These are phyloP conservation scores for Nasturtium officinale DNA, from an alignment of 345 rosid species.

Conservation along the genomic window DNA sequence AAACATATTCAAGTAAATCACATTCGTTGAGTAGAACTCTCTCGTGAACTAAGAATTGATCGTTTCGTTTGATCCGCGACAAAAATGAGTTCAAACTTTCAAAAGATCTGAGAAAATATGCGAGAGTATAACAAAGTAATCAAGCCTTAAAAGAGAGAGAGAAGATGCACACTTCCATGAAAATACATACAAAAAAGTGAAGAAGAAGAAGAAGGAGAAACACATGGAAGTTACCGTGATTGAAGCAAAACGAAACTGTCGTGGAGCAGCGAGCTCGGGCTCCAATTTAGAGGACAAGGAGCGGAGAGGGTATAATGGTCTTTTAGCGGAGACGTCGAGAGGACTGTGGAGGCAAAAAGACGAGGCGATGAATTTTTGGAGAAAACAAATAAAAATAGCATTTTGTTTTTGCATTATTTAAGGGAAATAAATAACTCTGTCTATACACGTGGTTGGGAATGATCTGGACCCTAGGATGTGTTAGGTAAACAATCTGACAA, in stretches of 20 bases:
- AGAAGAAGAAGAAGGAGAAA: background rate
- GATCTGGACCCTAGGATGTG: slow-evolving; percentile 37
- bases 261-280: slow-evolving; percentile 15
- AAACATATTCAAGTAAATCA: slow-evolving; percentile 2
- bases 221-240: slow-evolving; percentile 32
- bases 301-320: slow-evolving; percentile 30
- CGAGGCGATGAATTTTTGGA: background rate
- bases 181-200: slow-evolving; percentile 2
- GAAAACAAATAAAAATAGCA: background rate
- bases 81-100: background rate
- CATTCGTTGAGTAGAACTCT: slow-evolving; percentile 6
- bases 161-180: background rate
- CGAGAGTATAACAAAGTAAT: slow-evolving; percentile 7
- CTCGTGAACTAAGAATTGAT: background rate
- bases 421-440: slow-evolving; percentile 4
- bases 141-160: slow-evolving; percentile 7
- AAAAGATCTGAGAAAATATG: slow-evolving; percentile 21
- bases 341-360: slow-evolving; percentile 35
- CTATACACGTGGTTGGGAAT: slow-evolving; percentile 36
- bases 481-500: slow-evolving; percentile 27
- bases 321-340: slow-evolving; percentile 46
- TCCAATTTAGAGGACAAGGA: background rate
- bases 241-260: slow-evolving; percentile 27
- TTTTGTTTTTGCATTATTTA: background rate
- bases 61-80: slow-evolving; percentile 4